Evolutionary conservation across 2,329 filamentous ascomycete species (phyloP).

Genomic region (Cercospora berteroae): DNA sequence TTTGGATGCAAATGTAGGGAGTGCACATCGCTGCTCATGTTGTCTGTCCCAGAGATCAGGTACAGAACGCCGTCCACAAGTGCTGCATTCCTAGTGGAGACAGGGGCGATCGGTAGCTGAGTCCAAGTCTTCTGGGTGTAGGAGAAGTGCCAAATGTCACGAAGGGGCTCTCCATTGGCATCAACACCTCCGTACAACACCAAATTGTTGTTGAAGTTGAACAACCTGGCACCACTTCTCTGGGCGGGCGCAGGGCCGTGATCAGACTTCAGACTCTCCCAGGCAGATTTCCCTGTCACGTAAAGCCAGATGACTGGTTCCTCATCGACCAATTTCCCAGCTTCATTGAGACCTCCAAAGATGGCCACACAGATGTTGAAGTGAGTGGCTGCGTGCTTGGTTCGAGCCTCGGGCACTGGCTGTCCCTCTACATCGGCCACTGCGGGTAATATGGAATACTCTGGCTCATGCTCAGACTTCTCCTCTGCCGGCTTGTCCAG

Average conservation of each 20-base stretch:
- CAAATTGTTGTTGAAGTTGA: slow-evolving; percentile 33
- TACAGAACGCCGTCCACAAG: slow-evolving; percentile 41
- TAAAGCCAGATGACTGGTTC: slow-evolving; percentile 45
- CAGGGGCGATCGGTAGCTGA: slow-evolving; percentile 32
- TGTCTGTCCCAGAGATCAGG: slow-evolving; percentile 40
- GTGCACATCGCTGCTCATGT: slow-evolving; percentile 35
- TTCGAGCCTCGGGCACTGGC: slow-evolving; percentile 38
- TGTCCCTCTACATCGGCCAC: slow-evolving; percentile 36
- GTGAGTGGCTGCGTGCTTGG: slow-evolving; percentile 42
- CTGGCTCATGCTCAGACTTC: slow-evolving; percentile 39
- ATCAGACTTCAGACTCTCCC: slow-evolving; percentile 30
- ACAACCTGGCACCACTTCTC: slow-evolving; percentile 30
- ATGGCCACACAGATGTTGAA: slow-evolving; percentile 42
- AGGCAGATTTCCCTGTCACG: slow-evolving; percentile 34
- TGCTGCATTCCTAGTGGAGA: slow-evolving; percentile 37
- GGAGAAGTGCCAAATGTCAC: slow-evolving; percentile 35
- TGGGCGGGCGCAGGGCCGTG: slow-evolving; percentile 31
- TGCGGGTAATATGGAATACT: slow-evolving; percentile 46
- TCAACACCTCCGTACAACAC: slow-evolving; percentile 33
- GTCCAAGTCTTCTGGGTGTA: slow-evolving; percentile 32
- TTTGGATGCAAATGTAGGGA: slow-evolving; percentile 16
- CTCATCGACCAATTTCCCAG: slow-evolving; percentile 37
- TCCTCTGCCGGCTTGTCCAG: slow-evolving; percentile 31
- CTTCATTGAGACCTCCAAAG: slow-evolving; percentile 41
- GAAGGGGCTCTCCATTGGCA: slow-evolving; percentile 26